Evolutionary conservation across 441 rosid species (phyloP).

Genomic region (Jatropha multifida): DNA sequence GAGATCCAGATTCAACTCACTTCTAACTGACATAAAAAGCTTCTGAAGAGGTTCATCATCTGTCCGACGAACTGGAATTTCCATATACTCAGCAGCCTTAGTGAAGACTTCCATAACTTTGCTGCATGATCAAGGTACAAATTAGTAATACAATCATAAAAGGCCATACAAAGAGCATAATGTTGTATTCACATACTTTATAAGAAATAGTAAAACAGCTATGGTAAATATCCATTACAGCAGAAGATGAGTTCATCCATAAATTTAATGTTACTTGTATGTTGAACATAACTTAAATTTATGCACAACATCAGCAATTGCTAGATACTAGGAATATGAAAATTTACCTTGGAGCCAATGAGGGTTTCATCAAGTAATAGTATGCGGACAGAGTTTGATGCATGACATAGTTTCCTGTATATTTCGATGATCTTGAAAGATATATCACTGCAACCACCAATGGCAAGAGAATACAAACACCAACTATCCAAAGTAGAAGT

Average conservation of each 20-base stretch:
- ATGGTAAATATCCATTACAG: neutral
- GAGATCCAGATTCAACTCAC: slow-evolving; percentile 92
- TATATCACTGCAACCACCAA: slow-evolving; percentile 93
- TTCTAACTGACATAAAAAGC: slow-evolving; percentile 92
- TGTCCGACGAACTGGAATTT: slow-evolving; percentile 94
- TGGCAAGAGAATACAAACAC: slow-evolving; percentile 93
- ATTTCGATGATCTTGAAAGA: slow-evolving; percentile 95
- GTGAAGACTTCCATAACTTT: slow-evolving; percentile 97
- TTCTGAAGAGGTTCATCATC: slow-evolving; percentile 97
- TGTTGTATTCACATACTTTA: neutral
- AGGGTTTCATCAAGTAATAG: slow-evolving; percentile 92
- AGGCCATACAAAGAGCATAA: neutral
- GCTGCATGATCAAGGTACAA: slow-evolving; percentile 46
- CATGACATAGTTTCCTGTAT: slow-evolving; percentile 98
- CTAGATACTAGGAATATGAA: slow-evolving; percentile 7
- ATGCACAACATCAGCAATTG: slow-evolving; percentile 1
- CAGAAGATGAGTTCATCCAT: neutral
- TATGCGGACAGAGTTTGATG: slow-evolving; percentile 92
- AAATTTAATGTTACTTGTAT: neutral
- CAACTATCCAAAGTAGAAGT: slow-evolving; percentile 96
- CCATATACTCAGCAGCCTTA: slow-evolving; percentile 97
- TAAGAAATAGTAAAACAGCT: neutral
- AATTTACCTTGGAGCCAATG: slow-evolving; percentile 92
- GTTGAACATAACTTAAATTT: neutral
- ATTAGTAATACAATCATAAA: slow-evolving; percentile 18